Evolutionary conservation across 352 stramenopile species (phyloP).

Genomic region (Sclerospora graminicola): DNA sequence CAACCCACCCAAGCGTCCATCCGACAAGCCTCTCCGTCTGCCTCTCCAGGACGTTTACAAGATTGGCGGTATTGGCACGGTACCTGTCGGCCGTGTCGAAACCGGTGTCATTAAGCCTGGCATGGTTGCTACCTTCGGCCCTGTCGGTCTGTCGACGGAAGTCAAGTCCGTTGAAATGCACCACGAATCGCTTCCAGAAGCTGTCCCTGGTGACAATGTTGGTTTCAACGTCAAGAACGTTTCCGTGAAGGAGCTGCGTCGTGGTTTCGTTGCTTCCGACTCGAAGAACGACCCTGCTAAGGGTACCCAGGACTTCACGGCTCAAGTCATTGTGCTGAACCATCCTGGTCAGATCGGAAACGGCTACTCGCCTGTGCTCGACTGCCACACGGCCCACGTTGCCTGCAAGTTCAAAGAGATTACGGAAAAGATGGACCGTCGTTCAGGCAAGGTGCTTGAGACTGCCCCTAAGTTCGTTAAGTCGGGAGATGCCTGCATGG

Average conservation of each 20-base stretch:
- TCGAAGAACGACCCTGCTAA: constrained; percentile 88
- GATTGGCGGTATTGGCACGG: constrained; percentile 94
- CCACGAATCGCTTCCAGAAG: constrained; percentile 89
- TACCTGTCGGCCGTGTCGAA: constrained; percentile 95
- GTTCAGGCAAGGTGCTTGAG: constrained; percentile 93
- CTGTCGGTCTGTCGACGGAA: constrained; percentile 83
- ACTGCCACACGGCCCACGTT: constrained; percentile 97
- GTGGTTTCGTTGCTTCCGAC: constrained; percentile 92
- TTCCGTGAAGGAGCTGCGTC: constrained; percentile 88
- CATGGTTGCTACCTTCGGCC: constrained; percentile 89
- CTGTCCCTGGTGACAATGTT: constrained; percentile 91
- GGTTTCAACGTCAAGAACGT: constrained; percentile 98
- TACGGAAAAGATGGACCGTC: constrained; percentile 94
- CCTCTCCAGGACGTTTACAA: constrained; percentile 97
- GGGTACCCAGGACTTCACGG: constrained; percentile 82
- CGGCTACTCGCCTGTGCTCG: constrained; percentile 93
- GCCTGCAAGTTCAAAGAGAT: constrained; percentile 93
- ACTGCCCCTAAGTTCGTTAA: constrained; percentile 91
- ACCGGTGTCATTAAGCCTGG: constrained; percentile 93
- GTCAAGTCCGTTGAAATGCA: constrained; percentile 97
- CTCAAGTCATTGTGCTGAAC: constrained; percentile 96
- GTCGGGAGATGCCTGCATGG: constrained; percentile 93
- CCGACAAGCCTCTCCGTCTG: constrained; percentile 93
- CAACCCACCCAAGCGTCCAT: constrained; percentile 84
- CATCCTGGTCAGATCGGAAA: constrained; percentile 88